phyloP scores from a whole-genome alignment of 441 rosid species.

The Brassica balearica region DNA sequence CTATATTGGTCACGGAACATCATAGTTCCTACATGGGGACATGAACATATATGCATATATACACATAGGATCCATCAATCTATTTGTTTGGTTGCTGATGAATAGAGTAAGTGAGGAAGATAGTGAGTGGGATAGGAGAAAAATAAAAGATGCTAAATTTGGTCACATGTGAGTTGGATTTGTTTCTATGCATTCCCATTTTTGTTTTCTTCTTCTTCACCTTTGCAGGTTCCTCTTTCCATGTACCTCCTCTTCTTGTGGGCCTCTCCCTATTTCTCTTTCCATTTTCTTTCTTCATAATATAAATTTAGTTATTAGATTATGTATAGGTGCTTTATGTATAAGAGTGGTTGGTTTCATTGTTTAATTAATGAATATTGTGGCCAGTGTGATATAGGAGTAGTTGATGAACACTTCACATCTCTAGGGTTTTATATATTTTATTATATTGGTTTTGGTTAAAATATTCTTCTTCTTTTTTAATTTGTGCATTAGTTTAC shows the following conservation, averaged over 20 bases:
- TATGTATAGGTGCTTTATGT: constrained; percentile 11
- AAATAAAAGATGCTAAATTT: constrained; percentile 46
- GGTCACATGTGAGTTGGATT: constrained; percentile 51
- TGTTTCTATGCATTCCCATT: constrained; percentile 47
- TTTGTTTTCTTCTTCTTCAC: constrained; percentile 44
- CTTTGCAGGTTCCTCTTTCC: constrained; percentile 44
- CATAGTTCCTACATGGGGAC: constrained; percentile 41
- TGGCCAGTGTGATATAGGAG: constrained; percentile 37
- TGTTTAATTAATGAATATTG: constrained; percentile 15
- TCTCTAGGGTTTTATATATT: constrained; percentile 25
- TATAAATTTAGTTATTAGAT: neutral
- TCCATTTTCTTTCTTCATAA: neutral
- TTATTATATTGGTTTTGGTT: neutral
- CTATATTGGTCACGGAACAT: constrained; percentile 43
- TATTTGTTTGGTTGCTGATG: constrained; percentile 44
- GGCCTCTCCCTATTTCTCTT: constrained; percentile 22
- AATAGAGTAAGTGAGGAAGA: constrained; percentile 41
- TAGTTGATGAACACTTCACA: constrained; percentile 44
- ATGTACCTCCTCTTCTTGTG: constrained; percentile 46
- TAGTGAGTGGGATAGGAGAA: constrained; percentile 39
- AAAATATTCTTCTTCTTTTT: neutral
- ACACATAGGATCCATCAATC: constrained; percentile 46
- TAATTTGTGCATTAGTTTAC: neutral
- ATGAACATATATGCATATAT: constrained; percentile 38
- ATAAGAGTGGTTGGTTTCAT: constrained; percentile 40